Conservation (phyloP, 2,329 filamentous ascomycete genomes). For the Dendrostoma leiphaemia region DNA sequence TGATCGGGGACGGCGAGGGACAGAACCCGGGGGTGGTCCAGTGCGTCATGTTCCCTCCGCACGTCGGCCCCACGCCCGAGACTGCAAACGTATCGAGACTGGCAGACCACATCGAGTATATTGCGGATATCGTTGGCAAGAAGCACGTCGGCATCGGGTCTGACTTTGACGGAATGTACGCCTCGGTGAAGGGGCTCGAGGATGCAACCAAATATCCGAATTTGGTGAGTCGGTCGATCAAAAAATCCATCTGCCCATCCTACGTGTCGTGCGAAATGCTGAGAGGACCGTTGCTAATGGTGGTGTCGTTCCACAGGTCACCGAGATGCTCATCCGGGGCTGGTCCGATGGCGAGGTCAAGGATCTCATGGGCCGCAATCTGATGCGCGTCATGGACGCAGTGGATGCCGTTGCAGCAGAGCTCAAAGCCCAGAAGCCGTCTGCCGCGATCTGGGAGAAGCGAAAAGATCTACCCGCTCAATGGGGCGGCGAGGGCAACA, state of each 20-base stretch:
- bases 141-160: slow-evolving; percentile 37
- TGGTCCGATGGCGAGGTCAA: slow-evolving; percentile 18
- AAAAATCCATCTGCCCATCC: background rate
- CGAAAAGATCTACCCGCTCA: slow-evolving; percentile 13
- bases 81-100: slow-evolving; percentile 29
- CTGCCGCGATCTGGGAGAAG: slow-evolving; percentile 15
- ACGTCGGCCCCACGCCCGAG: slow-evolving; percentile 14
- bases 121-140: slow-evolving; percentile 30
- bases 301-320: slow-evolving; percentile 5
- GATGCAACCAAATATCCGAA: slow-evolving; percentile 28
- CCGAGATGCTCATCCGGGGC: slow-evolving; percentile 13
- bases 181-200: slow-evolving; percentile 25
- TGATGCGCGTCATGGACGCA: slow-evolving; percentile 19
- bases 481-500: slow-evolving; percentile 14
- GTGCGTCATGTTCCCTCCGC: slow-evolving; percentile 34
- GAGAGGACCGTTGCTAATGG: background rate
- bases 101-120: slow-evolving; percentile 31
- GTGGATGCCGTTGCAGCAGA: slow-evolving; percentile 12
- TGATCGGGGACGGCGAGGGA: slow-evolving; percentile 23
- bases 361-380: slow-evolving; percentile 18
- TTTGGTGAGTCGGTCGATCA: slow-evolving; percentile 15
- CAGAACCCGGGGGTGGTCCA: slow-evolving; percentile 38
- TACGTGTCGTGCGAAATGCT: background rate
- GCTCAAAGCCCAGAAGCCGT: slow-evolving; percentile 9
- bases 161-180: slow-evolving; percentile 34